These are phyloP conservation scores for Saccharomyces hybrid DNA, from an alignment of 1,139 yeast genomes.

Conservation along the genomic window DNA sequence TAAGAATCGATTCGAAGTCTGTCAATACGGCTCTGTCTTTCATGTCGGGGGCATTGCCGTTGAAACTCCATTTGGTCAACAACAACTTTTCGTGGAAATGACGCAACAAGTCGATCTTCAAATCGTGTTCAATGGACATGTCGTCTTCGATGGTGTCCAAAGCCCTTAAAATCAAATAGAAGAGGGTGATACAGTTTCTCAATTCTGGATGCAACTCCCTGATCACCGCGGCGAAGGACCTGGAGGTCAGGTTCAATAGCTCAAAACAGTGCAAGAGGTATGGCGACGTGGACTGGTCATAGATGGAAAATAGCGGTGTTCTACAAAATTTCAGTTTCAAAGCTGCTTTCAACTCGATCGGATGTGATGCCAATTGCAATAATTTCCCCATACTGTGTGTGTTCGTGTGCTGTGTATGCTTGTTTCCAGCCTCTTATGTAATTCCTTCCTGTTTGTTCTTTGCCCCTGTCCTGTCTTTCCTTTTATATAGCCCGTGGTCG, in stretches of 20 bases:
- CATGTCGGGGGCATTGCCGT: conserved; percentile 67
- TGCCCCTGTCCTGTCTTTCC: not conserved
- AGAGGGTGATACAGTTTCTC: conserved; percentile 71
- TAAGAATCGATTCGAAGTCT: conserved; percentile 61
- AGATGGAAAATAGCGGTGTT: conserved; percentile 48
- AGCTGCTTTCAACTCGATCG: conserved; percentile 62
- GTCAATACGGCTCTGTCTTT: conserved; percentile 72
- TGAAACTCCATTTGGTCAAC: conserved; percentile 69
- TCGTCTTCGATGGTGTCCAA: conserved; percentile 96
- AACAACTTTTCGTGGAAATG: conserved; percentile 55
- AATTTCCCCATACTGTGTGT: conserved; percentile 52
- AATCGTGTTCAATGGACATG: conserved; percentile 66
- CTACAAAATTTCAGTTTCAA: conserved; percentile 51
- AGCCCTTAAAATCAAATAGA: conserved; percentile 80
- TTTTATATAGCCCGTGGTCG: not conserved
- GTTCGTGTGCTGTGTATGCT: not conserved
- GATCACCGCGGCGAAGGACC: conserved; percentile 90
- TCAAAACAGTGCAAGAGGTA: conserved; percentile 60
- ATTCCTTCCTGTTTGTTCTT: too few relatives aligned
- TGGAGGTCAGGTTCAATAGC: conserved; percentile 61
- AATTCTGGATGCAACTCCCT: conserved; percentile 86
- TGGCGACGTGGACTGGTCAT: conserved; percentile 33
- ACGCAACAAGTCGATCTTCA: conserved; percentile 70
- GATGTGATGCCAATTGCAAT: conserved; percentile 58
- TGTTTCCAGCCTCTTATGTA: too few relatives aligned